These are phyloP conservation scores for Aspergillus fructus DNA, from an alignment of 2,329 filamentous ascomycete genomes.

Conservation along the genomic window DNA sequence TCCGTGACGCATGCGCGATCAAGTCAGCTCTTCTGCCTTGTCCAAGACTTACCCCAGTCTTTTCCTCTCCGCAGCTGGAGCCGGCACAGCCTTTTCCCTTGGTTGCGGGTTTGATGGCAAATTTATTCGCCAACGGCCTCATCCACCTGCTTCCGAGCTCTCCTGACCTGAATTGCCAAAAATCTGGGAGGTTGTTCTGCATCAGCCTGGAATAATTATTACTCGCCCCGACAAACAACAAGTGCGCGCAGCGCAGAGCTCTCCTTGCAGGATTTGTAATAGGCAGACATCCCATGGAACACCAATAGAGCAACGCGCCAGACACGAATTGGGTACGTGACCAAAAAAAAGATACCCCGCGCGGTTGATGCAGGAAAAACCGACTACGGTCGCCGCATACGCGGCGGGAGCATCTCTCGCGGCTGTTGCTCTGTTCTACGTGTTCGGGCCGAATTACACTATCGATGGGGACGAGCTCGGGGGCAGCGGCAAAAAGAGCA, in stretches of 20 bases:
- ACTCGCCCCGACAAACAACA: neutral
- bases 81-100: conserved; percentile 1
- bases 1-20: neutral
- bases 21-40: neutral
- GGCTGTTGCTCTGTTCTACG: conserved; percentile 91
- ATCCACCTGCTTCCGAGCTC: neutral
- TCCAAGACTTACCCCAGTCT: conserved; percentile 2
- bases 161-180: neutral
- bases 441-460: conserved; percentile 96
- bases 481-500: conserved; percentile 72
- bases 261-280: neutral
- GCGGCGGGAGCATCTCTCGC: conserved; percentile 93
- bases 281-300: conserved; percentile 15
- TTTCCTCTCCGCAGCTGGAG: conserved; percentile 4
- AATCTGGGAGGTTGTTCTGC: neutral
- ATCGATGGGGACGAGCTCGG: conserved; percentile 74
- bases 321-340: neutral
- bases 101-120: conserved; percentile 7
- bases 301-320: conserved; percentile 11
- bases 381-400: conserved; percentile 82
- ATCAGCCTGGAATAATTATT: neutral
- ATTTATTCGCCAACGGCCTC: conserved; percentile 2
- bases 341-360: neutral
- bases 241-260: neutral
- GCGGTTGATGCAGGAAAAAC: conserved; percentile 72